Percentiles rank a stretch among this genome's conserved stretches.
Evolutionary conservation across 257 asterid species (phyloP).

Genomic region (Solanum ossicruentum): DNA sequence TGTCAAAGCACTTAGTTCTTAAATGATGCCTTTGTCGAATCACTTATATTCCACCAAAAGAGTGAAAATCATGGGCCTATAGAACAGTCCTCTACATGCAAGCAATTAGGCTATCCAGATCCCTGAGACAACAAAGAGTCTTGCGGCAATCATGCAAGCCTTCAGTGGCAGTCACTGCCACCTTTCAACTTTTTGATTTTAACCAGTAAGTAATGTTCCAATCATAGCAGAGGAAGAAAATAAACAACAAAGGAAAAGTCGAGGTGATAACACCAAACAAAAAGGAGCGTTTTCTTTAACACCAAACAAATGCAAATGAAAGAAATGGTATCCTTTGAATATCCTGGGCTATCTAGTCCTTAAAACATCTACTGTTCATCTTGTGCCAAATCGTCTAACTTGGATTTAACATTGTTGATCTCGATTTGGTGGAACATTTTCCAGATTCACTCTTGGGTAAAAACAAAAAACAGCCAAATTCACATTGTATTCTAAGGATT

Average conservation of each 20-base stretch:
- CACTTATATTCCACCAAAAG: not conserved
- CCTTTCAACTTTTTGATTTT: not conserved
- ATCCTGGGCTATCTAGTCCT: too few relatives aligned
- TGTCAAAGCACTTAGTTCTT: not conserved
- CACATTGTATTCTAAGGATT: too few relatives aligned
- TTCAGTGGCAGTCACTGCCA: not conserved
- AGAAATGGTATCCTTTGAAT: too few relatives aligned
- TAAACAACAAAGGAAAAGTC: not conserved
- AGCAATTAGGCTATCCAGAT: not conserved
- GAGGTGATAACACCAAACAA: not conserved
- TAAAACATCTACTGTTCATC: too few relatives aligned
- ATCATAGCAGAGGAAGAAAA: not conserved
- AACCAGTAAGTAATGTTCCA: not conserved
- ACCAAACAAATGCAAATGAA: not conserved
- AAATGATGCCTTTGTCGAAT: not conserved
- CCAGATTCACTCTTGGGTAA: too few relatives aligned
- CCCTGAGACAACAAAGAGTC: not conserved
- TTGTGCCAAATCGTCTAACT: too few relatives aligned
- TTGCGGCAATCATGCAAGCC: not conserved
- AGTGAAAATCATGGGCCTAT: not conserved
- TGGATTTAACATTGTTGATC: too few relatives aligned
- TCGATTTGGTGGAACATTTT: too few relatives aligned
- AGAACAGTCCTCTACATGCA: not conserved
- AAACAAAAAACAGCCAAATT: too few relatives aligned
- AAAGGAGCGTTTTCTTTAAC: not conserved